Evolutionary conservation across 108 stramenopile genomes (phyloP), one percentile per base, ranked within the genome.

Genomic region (Schizochytrium sp.): DNA sequence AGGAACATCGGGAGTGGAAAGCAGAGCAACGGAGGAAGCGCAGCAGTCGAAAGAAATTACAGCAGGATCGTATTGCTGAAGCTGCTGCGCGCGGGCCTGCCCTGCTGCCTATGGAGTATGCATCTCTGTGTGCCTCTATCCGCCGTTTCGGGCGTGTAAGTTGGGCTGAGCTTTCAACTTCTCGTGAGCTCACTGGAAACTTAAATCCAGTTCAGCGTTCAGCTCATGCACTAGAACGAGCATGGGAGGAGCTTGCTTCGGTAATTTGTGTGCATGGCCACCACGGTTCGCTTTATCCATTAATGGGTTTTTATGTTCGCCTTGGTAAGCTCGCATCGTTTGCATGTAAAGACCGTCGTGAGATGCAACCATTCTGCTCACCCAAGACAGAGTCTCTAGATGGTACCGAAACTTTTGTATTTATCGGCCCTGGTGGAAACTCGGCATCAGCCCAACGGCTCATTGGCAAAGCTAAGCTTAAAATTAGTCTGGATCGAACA

Each of bases 231-330:
- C 64, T 69, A 44, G 64, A 69, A 2, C 64, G 64, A 7, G 64
- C 64, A 7, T 69, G 64, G 64, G 64, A 69, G 64, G 64, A 69
- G 64, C 64, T 69, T 44, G 12, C 64, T 8, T 69, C 64, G 64
- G 64, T 69, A 7, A 69, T 69, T 69, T 69, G 64, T 3, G 44
- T 69, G 10, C 44, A 38, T 38, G 64, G 64, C 12, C 64, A 69
- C 64, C 12, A 69, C 42, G 64, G 64, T 44, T 38, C 12, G 64
- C 15, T 69, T 38, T 69, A 69, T 38, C 64, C 64, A 7, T 15
- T 69, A 7, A 69, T 69, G 64, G 64, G 64, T 44, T 69, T 13
- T 69, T 69, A 69, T 44, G 64, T 69, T 8, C 64, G 64, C 5
- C 64, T 69, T 15, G 64, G 64, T 44, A 69, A 69, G 64, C 64